These are phyloP conservation scores for Choiromyces venosus DNA, from an alignment of 495 filamentous ascomycete genomes.

Conservation along the genomic window DNA sequence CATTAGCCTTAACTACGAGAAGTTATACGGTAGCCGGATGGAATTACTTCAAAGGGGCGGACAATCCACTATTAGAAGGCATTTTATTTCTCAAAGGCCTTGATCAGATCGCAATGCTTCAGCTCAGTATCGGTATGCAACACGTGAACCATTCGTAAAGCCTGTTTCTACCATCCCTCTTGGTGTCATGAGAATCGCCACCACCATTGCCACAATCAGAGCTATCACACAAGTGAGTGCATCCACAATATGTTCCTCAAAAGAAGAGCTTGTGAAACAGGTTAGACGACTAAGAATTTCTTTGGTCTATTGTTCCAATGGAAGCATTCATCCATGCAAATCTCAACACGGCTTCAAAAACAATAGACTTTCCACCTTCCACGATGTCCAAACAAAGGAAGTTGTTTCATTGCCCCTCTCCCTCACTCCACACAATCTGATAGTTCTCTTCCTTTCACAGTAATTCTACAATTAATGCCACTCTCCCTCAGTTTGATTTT, in stretches of 20 bases:
- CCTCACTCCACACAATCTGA: background rate
- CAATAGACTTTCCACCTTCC: slow-evolving; percentile 1
- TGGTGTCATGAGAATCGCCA: background rate
- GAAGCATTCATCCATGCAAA: background rate
- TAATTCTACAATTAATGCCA: background rate
- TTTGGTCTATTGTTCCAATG: background rate
- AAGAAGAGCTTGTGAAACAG: background rate
- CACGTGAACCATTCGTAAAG: background rate
- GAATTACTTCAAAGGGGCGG: background rate
- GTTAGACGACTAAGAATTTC: background rate
- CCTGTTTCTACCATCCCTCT: background rate
- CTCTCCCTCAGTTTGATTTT: background rate
- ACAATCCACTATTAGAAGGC: background rate
- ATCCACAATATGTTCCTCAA: background rate
- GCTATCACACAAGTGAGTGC: background rate
- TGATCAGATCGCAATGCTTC: background rate
- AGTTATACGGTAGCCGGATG: background rate
- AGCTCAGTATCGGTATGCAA: background rate
- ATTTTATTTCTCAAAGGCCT: background rate
- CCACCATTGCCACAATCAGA: background rate
- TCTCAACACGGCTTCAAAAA: background rate
- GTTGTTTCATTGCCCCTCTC: background rate
- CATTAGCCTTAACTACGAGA: background rate
- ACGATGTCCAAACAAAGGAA: background rate
- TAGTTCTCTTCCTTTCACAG: background rate